phyloP scores from a whole-genome alignment of 345 rosid genomes.

The Citrus reticulata region DNA sequence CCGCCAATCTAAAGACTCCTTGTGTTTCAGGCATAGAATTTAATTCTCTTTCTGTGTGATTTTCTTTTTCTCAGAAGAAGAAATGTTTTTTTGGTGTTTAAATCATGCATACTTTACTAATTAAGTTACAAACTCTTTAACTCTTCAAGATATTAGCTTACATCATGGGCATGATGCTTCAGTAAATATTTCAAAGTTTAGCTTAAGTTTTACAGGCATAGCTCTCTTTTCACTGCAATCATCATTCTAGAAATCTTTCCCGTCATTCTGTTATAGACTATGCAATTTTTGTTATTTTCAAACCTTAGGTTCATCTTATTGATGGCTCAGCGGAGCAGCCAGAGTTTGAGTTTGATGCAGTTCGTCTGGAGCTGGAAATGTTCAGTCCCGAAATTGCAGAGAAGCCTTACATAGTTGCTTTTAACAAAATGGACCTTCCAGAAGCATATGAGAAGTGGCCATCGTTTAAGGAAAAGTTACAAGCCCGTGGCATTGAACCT shows the following conservation, averaged over 20 bases:
- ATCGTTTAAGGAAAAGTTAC: conserved; percentile 55
- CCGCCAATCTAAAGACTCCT: not conserved
- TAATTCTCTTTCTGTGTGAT: not conserved
- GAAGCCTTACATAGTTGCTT: conserved; percentile 80
- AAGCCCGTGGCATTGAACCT: conserved; percentile 62
- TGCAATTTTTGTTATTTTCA: conserved; percentile 14
- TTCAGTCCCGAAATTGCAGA: conserved; percentile 82
- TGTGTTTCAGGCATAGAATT: not conserved
- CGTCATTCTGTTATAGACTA: not conserved
- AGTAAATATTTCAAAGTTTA: not conserved
- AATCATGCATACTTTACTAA: not conserved
- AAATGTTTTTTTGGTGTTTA: not conserved
- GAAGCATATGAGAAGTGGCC: conserved; percentile 79
- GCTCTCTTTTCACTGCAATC: not conserved
- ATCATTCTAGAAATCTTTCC: not conserved
- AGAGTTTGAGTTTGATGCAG: conserved; percentile 85
- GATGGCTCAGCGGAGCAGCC: conserved; percentile 88
- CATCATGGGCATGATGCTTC: not conserved
- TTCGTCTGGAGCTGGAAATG: conserved; percentile 90
- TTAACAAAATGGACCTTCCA: conserved; percentile 90
- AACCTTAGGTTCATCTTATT: conserved; percentile 72
- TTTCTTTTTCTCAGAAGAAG: not conserved
- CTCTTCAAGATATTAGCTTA: not conserved
- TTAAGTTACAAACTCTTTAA: not conserved
- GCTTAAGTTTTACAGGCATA: not conserved